A percentile compares a stretch with the other conserved stretches of the same genome.
phyloP scores from a whole-genome alignment of 1,139 yeast species.

The Scheffersomyces segobiensis region DNA sequence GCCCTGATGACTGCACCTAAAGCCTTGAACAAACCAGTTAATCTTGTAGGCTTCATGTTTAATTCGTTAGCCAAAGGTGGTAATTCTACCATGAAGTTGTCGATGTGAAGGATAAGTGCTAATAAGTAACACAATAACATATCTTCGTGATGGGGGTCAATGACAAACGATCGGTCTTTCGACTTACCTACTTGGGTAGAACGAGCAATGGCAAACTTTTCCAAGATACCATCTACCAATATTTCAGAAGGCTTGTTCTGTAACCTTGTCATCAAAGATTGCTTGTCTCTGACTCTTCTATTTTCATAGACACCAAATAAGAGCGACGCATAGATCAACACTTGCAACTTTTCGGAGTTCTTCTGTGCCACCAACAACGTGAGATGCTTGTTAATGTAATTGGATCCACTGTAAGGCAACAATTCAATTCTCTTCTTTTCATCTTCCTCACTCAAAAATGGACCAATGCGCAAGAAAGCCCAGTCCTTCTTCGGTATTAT shows the following conservation, averaged over 20 bases:
- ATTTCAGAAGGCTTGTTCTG: conserved; percentile 66
- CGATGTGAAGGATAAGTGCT: conserved; percentile 72
- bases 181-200: conserved; percentile 71
- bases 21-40: conserved; percentile 69
- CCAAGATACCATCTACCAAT: conserved; percentile 71
- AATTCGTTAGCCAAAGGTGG: conserved; percentile 85
- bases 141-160: conserved; percentile 88
- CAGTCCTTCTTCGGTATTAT: conserved; percentile 73
- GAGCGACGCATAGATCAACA: conserved; percentile 76
- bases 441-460: conserved; percentile 52
- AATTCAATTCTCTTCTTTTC: conserved; percentile 50
- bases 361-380: conserved; percentile 41
- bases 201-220: conserved; percentile 65
- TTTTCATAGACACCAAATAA: conserved; percentile 77
- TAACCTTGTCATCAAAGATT: conserved; percentile 59
- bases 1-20: conserved; percentile 80
- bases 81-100: conserved; percentile 72
- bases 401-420: conserved; percentile 63
- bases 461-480: conserved; percentile 60
- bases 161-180: conserved; percentile 67
- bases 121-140: conserved; percentile 78
- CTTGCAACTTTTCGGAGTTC: conserved; percentile 59
- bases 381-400: conserved; percentile 54
- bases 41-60: conserved; percentile 74
- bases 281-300: conserved; percentile 64